Percentiles rank a stretch among this genome's conserved stretches.
phyloP scores from a whole-genome alignment of 768 basidiomycete genomes.

The Udeniomyces megalosporus region DNA sequence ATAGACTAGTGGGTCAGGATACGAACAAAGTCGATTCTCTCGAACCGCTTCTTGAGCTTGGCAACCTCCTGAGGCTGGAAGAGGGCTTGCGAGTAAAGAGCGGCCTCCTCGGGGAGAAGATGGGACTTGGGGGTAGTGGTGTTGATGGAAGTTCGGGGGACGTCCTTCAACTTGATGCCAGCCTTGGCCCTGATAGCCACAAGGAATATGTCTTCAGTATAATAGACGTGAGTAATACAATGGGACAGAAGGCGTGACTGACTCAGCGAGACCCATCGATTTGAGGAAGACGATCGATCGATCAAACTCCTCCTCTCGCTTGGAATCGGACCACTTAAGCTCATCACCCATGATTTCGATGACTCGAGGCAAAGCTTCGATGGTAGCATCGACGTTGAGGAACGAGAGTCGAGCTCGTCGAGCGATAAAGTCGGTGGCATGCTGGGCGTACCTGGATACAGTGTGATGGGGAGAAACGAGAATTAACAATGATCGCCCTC shows the following conservation, averaged over 20 bases:
- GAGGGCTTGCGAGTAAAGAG: slow-evolving; percentile 38
- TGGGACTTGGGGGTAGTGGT: slow-evolving; percentile 22
- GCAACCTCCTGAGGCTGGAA: slow-evolving; percentile 42
- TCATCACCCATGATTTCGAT: slow-evolving; percentile 83
- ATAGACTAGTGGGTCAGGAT: no score
- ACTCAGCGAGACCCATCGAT: slow-evolving; percentile 15
- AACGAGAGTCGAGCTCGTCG: slow-evolving; percentile 86
- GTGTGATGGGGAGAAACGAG: no score
- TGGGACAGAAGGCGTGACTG: no score
- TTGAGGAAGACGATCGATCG: slow-evolving; percentile 3
- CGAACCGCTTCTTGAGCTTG: slow-evolving; percentile 30
- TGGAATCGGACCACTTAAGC: slow-evolving; percentile 48
- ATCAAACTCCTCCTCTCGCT: slow-evolving; percentile 6
- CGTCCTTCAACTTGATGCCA: slow-evolving; percentile 25
- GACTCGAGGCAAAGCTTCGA: slow-evolving; percentile 68
- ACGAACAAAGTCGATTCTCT: slow-evolving; percentile 25
- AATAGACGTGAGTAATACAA: no score
- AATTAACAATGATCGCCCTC: no score
- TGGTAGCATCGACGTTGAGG: slow-evolving; percentile 72
- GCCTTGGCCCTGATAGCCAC: slow-evolving; percentile 7
- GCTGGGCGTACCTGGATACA: slow-evolving; percentile 50
- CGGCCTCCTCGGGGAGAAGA: slow-evolving; percentile 22
- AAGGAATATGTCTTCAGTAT: no score
- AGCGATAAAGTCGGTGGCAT: slow-evolving; percentile 82
- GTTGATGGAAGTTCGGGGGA: slow-evolving; percentile 18